These are phyloP conservation scores for Chaetomiaceae sp. DNA, from an alignment of 2,329 filamentous ascomycete genomes.

Conservation along the genomic window DNA sequence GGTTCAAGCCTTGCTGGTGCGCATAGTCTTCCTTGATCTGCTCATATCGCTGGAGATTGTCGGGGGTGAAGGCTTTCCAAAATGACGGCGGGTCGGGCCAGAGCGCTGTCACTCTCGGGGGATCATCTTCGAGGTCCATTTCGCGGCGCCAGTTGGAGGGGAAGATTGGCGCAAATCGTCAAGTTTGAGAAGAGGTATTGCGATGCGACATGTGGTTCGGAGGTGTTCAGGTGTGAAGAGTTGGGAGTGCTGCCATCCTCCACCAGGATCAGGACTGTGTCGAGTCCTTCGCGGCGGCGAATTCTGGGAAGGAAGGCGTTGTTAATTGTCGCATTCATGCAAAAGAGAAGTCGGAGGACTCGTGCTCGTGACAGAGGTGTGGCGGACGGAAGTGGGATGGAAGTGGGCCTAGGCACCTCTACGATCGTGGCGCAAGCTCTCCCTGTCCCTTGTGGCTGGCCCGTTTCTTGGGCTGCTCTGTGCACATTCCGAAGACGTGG, in stretches of 20 bases:
- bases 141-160: neutral
- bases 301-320: no score
- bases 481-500: no score
- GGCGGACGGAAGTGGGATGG: neutral
- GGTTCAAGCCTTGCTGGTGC: conserved; percentile 29
- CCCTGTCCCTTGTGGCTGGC: conserved; percentile 10
- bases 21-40: conserved; percentile 40
- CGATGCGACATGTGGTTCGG: neutral
- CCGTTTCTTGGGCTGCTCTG: no score
- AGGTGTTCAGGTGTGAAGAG: conserved; percentile 1
- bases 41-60: conserved; percentile 59
- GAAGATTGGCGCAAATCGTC: neutral
- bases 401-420: conserved; percentile 1
- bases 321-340: no score
- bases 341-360: no score
- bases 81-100: conserved; percentile 88
- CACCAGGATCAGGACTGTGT: neutral
- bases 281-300: no score
- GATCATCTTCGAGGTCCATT: conserved; percentile 34
- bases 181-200: no score
- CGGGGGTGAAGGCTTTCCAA: conserved; percentile 79
- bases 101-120: conserved; percentile 49
- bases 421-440: conserved; percentile 24
- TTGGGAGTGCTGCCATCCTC: conserved; percentile 7
- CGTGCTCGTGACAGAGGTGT: no score